Evolutionary conservation across 352 stramenopile species (phyloP).

Genomic region (Peronospora farinosa): DNA sequence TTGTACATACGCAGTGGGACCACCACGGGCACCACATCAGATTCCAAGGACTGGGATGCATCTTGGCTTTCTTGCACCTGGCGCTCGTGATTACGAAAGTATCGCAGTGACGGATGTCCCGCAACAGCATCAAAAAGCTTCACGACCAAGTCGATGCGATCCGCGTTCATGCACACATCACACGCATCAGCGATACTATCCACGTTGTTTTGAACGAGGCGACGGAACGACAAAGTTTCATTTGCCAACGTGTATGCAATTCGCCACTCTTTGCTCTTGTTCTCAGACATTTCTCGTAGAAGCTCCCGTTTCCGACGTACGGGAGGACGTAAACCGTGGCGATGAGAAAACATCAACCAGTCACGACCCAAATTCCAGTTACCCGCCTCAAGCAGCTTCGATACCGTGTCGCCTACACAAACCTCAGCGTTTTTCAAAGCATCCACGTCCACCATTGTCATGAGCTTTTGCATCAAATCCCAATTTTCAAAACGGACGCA

Average conservation of each 20-base stretch:
- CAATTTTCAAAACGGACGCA: conserved; percentile 67
- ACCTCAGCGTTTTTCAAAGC: conserved; percentile 50
- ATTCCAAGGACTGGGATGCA: conserved; percentile 6
- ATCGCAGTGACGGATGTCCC: conserved; percentile 38
- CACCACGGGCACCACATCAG: conserved; percentile 13
- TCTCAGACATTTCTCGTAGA: conserved; percentile 33
- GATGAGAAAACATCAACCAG: conserved; percentile 52
- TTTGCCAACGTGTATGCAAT: conserved; percentile 65
- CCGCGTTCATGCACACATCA: conserved; percentile 50
- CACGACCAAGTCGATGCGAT: conserved; percentile 40
- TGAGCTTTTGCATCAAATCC: conserved; percentile 39
- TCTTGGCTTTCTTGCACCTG: conserved; percentile 17
- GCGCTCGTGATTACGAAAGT: conserved; percentile 20
- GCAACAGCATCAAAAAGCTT: conserved; percentile 55
- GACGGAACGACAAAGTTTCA: conserved; percentile 67
- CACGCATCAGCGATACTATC: conserved; percentile 65
- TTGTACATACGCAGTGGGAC: conserved; percentile 72
- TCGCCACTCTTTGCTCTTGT: conserved; percentile 50
- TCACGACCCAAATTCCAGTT: conserved; percentile 45
- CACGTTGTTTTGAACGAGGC: conserved; percentile 55
- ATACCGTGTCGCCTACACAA: conserved; percentile 68
- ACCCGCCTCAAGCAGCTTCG: conserved; percentile 62
- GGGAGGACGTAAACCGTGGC: conserved; percentile 42
- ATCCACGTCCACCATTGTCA: conserved; percentile 43
- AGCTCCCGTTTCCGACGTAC: conserved; percentile 63